A percentile compares a stretch with the other conserved stretches of the same genome.
phyloP scores from a whole-genome alignment of 768 basidiomycete genomes.

The Roridomyces roridus region DNA sequence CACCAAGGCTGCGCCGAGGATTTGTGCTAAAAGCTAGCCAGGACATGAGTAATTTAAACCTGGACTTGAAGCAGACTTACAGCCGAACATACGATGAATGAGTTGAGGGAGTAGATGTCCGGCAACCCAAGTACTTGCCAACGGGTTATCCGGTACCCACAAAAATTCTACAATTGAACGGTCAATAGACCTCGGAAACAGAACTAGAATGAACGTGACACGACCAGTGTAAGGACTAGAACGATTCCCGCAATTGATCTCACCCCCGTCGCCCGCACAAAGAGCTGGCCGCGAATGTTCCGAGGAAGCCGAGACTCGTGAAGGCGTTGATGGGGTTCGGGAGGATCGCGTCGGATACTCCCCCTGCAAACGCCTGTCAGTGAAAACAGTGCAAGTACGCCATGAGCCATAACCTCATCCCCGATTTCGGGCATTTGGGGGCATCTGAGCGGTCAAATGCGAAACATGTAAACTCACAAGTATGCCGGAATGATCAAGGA shows the following conservation, averaged over 20 bases:
- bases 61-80: constrained; percentile 42
- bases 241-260: constrained; percentile 38
- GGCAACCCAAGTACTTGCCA: constrained; percentile 40
- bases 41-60: no score
- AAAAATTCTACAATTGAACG: no score
- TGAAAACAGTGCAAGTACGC: background rate
- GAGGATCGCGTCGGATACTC: background rate
- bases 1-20: constrained; percentile 76
- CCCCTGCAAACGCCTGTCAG: background rate
- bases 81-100: constrained; percentile 36
- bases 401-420: background rate
- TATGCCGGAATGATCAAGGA: constrained; percentile 4
- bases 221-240: constrained; percentile 37
- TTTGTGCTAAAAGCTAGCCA: constrained; percentile 48
- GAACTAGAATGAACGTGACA: no score
- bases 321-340: background rate
- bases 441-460: no score
- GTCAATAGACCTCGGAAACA: no score
- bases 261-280: constrained; percentile 22
- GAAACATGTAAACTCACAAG: background rate
- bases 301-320: background rate
- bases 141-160: constrained; percentile 54
- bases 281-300: constrained; percentile 3
- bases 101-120: no score
- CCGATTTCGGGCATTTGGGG: background rate